These are phyloP conservation scores for Phialemonium atrogriseum DNA, from an alignment of 2,329 filamentous ascomycete genomes.

Conservation along the genomic window DNA sequence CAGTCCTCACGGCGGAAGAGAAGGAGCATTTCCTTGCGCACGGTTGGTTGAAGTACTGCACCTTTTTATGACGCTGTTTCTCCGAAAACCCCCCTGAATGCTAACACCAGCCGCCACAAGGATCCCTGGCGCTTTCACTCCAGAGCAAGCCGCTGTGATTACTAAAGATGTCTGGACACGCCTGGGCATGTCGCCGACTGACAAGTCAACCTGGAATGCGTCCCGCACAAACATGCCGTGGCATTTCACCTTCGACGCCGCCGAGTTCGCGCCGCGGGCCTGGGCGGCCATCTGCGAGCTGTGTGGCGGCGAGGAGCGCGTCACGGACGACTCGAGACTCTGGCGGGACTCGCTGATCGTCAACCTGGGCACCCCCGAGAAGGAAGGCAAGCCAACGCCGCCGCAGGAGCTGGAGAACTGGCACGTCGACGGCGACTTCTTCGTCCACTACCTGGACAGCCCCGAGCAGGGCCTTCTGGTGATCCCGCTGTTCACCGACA, in stretches of 20 bases:
- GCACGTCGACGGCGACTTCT: constrained; percentile 68
- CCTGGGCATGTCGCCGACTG: constrained; percentile 53
- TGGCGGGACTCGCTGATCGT: constrained; percentile 64
- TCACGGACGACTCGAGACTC: constrained; percentile 36
- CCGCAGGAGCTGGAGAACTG: constrained; percentile 48
- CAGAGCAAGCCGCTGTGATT: constrained; percentile 25
- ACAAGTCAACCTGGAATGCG: constrained; percentile 57
- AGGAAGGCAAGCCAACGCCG: constrained; percentile 37
- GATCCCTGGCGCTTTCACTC: constrained; percentile 26
- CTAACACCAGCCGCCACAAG: constrained; percentile 15
- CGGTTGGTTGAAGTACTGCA: constrained; percentile 28
- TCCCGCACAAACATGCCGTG: constrained; percentile 57
- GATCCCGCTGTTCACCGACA: constrained; percentile 59
- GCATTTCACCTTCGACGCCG: constrained; percentile 45
- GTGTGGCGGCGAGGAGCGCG: constrained; percentile 51
- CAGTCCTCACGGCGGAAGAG: constrained; percentile 26
- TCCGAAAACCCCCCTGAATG: background rate
- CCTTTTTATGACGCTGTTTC: background rate
- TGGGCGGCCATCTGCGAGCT: constrained; percentile 61
- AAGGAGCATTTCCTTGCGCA: constrained; percentile 31
- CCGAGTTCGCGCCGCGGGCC: constrained; percentile 53
- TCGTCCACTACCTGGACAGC: constrained; percentile 63
- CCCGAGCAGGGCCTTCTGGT: constrained; percentile 62
- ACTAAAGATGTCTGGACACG: constrained; percentile 51
- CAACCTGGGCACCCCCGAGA: constrained; percentile 52